Evolutionary conservation across 2,329 filamentous ascomycete species (phyloP).

Genomic region (Albifimbria verrucaria): DNA sequence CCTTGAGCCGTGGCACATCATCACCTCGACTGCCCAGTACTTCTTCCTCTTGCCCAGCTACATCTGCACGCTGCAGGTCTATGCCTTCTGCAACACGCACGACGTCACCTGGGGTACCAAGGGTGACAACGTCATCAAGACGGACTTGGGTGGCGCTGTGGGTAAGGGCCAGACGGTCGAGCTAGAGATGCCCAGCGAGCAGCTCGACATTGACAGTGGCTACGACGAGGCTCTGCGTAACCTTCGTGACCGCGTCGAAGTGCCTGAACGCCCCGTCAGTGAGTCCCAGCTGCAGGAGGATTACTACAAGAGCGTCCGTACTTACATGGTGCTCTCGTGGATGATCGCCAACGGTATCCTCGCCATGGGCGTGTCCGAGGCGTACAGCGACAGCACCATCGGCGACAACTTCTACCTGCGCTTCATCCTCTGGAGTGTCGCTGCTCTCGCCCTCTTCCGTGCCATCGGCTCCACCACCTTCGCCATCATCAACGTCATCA

Average conservation of each 20-base stretch:
- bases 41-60: slow-evolving; percentile 89
- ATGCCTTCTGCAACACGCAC: slow-evolving; percentile 69
- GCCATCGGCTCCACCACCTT: slow-evolving; percentile 80
- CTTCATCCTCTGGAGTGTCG: slow-evolving; percentile 92
- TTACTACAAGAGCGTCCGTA: slow-evolving; percentile 95
- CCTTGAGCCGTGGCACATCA: slow-evolving; percentile 98
- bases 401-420: slow-evolving; percentile 85
- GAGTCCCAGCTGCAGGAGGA: slow-evolving; percentile 92
- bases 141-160: slow-evolving; percentile 83
- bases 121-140: slow-evolving; percentile 92
- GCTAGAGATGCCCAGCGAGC: slow-evolving; percentile 95
- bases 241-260: slow-evolving; percentile 87
- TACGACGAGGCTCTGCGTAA: slow-evolving; percentile 97
- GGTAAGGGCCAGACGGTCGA: slow-evolving; percentile 80
- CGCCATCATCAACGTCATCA: slow-evolving; percentile 77
- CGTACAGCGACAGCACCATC: slow-evolving; percentile 69
- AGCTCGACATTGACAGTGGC: slow-evolving; percentile 95
- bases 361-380: slow-evolving; percentile 88
- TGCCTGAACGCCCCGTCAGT: slow-evolving; percentile 56
- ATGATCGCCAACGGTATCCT: slow-evolving; percentile 89
- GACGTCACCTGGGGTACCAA: slow-evolving; percentile 60
- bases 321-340: slow-evolving; percentile 97
- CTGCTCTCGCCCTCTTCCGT: slow-evolving; percentile 80
- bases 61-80: slow-evolving; percentile 96
- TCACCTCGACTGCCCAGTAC: slow-evolving; percentile 88